Percentiles rank a stretch among this genome's conserved stretches.
Conservation (phyloP, 169 alveolate genomes). For the Miamiensis avidus region DNA sequence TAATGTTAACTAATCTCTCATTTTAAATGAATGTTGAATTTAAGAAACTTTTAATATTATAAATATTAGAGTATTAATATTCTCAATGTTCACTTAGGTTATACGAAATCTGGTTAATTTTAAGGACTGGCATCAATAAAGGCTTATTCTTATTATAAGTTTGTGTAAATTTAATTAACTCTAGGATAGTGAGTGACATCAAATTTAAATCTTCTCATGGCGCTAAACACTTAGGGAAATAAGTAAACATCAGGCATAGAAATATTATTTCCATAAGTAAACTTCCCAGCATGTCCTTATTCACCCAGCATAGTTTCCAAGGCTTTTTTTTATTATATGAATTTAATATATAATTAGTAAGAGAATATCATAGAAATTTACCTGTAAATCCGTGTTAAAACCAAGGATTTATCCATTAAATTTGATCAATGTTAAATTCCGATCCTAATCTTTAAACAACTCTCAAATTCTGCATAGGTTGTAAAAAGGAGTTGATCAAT, state of each 20-base stretch:
- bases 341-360: background rate
- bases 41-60: no score
- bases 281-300: constrained; percentile 54
- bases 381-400: constrained; percentile 53
- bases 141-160: constrained; percentile 29
- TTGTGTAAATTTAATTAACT: constrained; percentile 17
- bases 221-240: constrained; percentile 54
- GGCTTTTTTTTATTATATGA: background rate
- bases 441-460: constrained; percentile 44
- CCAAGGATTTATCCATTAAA: constrained; percentile 45
- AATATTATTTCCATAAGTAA: constrained; percentile 65
- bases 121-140: constrained; percentile 38
- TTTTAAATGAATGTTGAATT: background rate
- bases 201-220: constrained; percentile 37
- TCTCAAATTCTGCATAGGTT: constrained; percentile 61
- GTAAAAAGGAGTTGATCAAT: constrained; percentile 58
- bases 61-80: no score
- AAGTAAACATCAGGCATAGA: constrained; percentile 67
- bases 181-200: constrained; percentile 32
- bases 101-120: constrained; percentile 25
- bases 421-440: constrained; percentile 42
- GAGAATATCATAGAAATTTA: background rate
- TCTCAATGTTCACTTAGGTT: background rate
- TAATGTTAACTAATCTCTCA: background rate
- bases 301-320: constrained; percentile 1